Conservation (phyloP, 306 rosid genomes). For the Crotalaria pallida region DNA sequence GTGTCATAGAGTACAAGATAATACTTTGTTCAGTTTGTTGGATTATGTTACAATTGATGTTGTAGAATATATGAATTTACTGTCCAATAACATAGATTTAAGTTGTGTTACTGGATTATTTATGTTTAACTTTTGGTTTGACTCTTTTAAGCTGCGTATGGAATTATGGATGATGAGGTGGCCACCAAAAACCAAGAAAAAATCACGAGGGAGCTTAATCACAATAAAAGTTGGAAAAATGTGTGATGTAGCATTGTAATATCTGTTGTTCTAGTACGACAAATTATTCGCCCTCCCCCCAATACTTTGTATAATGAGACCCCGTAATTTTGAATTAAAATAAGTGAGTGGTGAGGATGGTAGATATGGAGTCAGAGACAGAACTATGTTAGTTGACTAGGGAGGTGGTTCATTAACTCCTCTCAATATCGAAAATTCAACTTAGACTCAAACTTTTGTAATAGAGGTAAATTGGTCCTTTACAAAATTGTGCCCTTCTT, state of each 20-base stretch:
- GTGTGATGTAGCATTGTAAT: background rate
- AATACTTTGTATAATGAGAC: background rate
- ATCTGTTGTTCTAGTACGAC: background rate
- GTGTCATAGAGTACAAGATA: background rate
- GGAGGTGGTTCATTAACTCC: background rate
- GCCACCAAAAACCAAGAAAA: background rate
- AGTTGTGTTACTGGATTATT: background rate
- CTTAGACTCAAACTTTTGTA: background rate
- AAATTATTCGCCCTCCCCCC: background rate
- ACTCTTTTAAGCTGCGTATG: background rate
- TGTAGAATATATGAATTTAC: background rate
- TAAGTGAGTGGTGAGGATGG: background rate
- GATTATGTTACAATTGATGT: slow-evolving; percentile 14
- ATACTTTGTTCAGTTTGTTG: background rate
- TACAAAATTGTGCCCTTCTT: background rate
- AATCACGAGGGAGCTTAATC: background rate
- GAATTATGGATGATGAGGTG: background rate
- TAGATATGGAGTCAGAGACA: background rate
- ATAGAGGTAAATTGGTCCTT: background rate
- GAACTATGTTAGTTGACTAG: background rate
- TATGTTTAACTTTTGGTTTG: background rate
- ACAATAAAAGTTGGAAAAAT: background rate
- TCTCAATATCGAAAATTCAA: background rate
- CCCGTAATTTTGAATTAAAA: background rate
- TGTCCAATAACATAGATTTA: background rate